These are phyloP conservation scores for Biancaea sappan DNA, from an alignment of 306 rosid species.

Conservation along the genomic window DNA sequence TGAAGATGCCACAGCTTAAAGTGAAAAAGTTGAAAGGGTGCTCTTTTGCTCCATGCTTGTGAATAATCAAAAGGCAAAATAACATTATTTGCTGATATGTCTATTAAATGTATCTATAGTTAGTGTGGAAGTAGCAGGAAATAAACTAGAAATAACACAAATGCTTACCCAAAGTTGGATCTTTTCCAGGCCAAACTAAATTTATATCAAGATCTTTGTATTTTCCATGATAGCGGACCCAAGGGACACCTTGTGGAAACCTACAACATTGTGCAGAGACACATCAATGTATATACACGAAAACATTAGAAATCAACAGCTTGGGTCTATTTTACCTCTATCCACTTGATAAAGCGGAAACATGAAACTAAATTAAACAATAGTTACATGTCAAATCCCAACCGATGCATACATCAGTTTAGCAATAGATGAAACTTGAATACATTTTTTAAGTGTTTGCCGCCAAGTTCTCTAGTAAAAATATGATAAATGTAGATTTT, in stretches of 20 bases:
- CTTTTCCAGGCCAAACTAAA: slow-evolving; percentile 91
- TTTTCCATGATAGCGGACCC: slow-evolving; percentile 75
- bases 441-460: neutral
- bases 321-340: neutral
- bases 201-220: slow-evolving; percentile 68
- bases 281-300: slow-evolving; percentile 16
- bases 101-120: neutral
- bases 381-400: neutral
- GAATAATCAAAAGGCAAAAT: neutral
- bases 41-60: neutral
- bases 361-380: neutral
- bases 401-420: neutral
- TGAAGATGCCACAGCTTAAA: neutral
- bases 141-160: slow-evolving; percentile 21
- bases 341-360: neutral
- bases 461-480: neutral
- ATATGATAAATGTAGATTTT: neutral
- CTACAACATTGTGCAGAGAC: slow-evolving; percentile 46
- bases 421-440: neutral
- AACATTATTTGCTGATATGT: neutral
- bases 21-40: neutral
- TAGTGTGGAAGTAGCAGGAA: neutral
- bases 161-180: slow-evolving; percentile 62
- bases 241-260: slow-evolving; percentile 78
- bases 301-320: neutral